A percentile compares a stretch with the other conserved stretches of the same genome.
Conservation (phyloP, 2,329 filamentous ascomycete species). For the Scedosporium boydii region DNA sequence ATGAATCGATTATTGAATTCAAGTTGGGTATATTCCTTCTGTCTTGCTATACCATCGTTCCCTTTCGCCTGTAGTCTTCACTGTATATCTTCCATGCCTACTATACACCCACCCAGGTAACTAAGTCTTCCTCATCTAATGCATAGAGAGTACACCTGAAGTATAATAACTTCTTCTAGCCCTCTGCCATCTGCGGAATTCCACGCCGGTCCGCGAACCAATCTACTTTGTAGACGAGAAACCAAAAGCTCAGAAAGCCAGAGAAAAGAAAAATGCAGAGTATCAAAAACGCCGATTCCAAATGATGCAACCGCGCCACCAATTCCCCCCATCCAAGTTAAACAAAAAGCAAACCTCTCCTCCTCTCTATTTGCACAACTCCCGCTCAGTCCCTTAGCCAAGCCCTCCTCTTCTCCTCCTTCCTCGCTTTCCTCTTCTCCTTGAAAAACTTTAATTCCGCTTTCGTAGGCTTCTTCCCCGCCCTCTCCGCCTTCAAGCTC, state of each 20-base stretch:
- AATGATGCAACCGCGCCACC: neutral
- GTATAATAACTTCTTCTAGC: neutral
- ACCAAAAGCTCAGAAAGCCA: neutral
- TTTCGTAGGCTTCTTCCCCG: conserved; percentile 74
- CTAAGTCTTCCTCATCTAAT: neutral
- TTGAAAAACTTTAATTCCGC: conserved; percentile 85
- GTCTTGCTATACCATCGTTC: neutral
- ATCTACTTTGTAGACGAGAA: neutral
- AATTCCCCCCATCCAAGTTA: neutral
- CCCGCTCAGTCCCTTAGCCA: conserved; percentile 73
- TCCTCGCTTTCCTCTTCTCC: conserved; percentile 78
- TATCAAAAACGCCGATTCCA: neutral
- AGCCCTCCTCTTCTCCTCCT: conserved; percentile 87
- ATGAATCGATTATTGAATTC: neutral
- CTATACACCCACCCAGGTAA: neutral
- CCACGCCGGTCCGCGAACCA: neutral
- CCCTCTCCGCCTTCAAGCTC: conserved; percentile 84
- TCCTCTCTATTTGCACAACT: neutral
- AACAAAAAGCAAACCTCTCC: neutral
- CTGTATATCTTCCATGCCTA: neutral
- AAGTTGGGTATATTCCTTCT: neutral
- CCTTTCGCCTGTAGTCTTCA: neutral
- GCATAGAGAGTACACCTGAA: neutral
- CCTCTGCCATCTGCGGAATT: neutral
- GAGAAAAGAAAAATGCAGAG: conserved; percentile 1